Evolutionary conservation across 2,329 filamentous ascomycete genomes (phyloP), one percentile per base, ranked within the genome.

Genomic region (Penicillium aurantiogriseum): DNA sequence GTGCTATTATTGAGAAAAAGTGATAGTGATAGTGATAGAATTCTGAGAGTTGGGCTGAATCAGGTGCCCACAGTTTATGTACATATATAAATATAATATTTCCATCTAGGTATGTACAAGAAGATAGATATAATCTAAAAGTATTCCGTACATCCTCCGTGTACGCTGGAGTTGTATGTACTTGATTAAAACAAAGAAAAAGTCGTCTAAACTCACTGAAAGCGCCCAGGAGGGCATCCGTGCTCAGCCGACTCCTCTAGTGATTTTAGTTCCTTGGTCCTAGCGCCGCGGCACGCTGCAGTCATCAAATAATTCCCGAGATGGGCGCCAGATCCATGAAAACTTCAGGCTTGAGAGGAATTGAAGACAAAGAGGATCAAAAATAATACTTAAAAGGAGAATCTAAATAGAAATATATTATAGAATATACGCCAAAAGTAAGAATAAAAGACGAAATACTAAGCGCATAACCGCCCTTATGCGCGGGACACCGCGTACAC

Each of bases 261-360:
- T 36, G 45, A 50, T 27, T 52, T 47, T 53, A 52, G 54, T 57
- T 46, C 35, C 29, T 45, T 45, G 49, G 54, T 53, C 54, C 54
- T 57, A 57, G 54, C 54, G 54, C 54, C 39, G 54, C 54, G 54
- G 54, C 49, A 57, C 54, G 54, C 49, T 57, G 54, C 54, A 57
- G 54, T 57, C 54, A 57, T 57, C 54, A 56, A 56, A 53, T 57
- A 29, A 53, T 23, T 57, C 43, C 54, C 54, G 54, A 53, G 52
- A 54, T 50, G 35, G 46, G 51, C 51, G 51, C 51, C 51, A 56
- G 40, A 33, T 43, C 48, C 54, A 40, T 25, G 35, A 31, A 25
- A 42, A 43, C 33, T 10, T 36, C 45, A 17, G 44, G 19, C 19
- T 25, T 47, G 3, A 27, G 10, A 44, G n/a, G 25, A 17, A 39